These are phyloP conservation scores for Fomitopsis betulina DNA, from an alignment of 1,284 basidiomycete species.

Conservation along the genomic window DNA sequence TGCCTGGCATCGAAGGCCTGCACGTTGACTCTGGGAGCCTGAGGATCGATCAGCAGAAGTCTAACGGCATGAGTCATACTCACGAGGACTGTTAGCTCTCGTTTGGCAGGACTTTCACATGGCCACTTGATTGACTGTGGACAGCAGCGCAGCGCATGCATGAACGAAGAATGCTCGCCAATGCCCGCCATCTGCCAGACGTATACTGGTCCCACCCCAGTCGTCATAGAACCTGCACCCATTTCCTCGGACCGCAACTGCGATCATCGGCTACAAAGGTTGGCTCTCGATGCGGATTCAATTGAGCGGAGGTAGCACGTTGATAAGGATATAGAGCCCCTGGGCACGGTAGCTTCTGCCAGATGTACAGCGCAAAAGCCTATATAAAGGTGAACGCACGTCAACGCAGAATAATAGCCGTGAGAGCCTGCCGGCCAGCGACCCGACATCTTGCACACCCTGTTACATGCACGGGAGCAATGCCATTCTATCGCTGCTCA, in stretches of 20 bases:
- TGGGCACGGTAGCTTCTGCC: not conserved
- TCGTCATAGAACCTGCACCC: not conserved
- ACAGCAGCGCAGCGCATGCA: not conserved
- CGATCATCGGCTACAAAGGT: not conserved
- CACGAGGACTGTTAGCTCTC: not conserved
- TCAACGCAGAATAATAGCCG: not conserved
- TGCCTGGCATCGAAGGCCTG: not conserved
- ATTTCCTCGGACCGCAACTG: not conserved
- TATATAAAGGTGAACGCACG: not conserved
- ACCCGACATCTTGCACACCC: not conserved
- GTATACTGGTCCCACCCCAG: not conserved
- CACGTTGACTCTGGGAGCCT: not conserved
- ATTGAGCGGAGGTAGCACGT: not conserved
- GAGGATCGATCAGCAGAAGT: slow-evolving; percentile 2
- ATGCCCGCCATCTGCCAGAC: too few species aligned
- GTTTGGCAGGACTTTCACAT: not conserved
- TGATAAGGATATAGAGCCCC: not conserved
- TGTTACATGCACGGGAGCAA: not conserved
- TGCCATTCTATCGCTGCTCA: not conserved
- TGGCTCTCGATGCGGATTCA: not conserved
- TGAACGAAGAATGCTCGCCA: not conserved
- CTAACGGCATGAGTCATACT: not conserved
- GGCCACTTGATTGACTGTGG: not conserved
- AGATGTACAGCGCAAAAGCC: not conserved
- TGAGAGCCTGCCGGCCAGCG: not conserved